Base-by-base conservation (phyloP, 2,329 filamentous ascomycete genomes). In the Botrytis paeoniae region DNA sequence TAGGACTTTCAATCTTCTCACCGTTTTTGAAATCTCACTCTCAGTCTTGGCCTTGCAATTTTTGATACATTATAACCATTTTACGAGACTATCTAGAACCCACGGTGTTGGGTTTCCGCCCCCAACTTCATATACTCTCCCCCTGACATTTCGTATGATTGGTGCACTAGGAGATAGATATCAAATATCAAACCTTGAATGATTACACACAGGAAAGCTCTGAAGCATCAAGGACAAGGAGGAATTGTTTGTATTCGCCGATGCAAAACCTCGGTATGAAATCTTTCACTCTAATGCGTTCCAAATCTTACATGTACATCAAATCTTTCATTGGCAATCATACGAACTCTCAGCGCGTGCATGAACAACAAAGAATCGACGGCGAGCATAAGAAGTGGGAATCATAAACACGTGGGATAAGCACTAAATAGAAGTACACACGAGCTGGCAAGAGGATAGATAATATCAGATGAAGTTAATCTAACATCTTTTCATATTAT, bases 141-240 rank as follows among this genome's bases (percentile, higher is more conserved):
- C n/a, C 25, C 25, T 35, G 12, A 29, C 18, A 39, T 22, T 32
- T 12, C 20, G 41, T 4, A 29, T 41, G 43, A 64, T 71, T 57
- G 60, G 69, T 43, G 22, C 57, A 20, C 35, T 16, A n/a, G 43
- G 32, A 35, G 32, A 35, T 35, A 66, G 35, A 66, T 54, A 29
- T 66, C 20, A 54, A 54, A 43, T 45, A 29, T 54, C 51, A 29
- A 54, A 29, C 70, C 45, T 45, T 4, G 14, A 29, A n/a, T 48
- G 45, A 32, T 65, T 65, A 59, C 39, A 43, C 61, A 59, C 22
- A 41, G 66, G n/a, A 57, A 45, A 59, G 35, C 59, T 71, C 22
- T 71, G 45, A 68, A 71, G 61, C 61, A 45, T 43, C 48, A 66
- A 71, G 61, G 35, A 29, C 48, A 66, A 71, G 61, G 35, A 29